Base-by-base conservation (phyloP, 2,329 filamentous ascomycete species). In the Fusarium poae region DNA sequence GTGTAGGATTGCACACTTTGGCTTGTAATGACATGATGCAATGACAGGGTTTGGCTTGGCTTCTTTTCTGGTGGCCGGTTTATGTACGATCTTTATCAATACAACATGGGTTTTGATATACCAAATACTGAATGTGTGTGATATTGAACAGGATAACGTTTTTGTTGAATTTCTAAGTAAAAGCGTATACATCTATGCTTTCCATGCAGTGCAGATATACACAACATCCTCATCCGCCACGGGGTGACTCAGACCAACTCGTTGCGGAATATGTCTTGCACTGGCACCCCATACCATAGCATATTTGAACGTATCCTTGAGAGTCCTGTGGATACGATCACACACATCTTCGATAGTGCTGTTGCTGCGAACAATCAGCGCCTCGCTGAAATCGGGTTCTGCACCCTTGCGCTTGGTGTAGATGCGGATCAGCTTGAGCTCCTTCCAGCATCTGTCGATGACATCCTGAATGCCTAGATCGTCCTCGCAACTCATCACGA, bases 291-390 rank as follows among this genome's bases (percentile, higher is more conserved):
- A 99, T 0, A 99, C 96, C 71, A 98, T 82, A 5, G 96, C 97
- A 82, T 98, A 97, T 84, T 98, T 99, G 86, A 98, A 99, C 6
- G 94, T 97, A 68, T 99, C 97, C 87, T 98, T 99, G 71, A 99
- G 83, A 27, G 89, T 96, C 66, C 96, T 86, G 82, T 99, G 96
- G 72, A 99, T 92, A 74, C 93, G 89, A 80, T 99, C 96, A 80
- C 96, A 99, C 12, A 99, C 96, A 79, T 99, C 95, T 82, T 98
- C 96, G 76, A 99, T 94, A 15, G 90, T 93, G 76, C 92, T 93
- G 74, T 94, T 92, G 77, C 85, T 89, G 61, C 97, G 87, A 71
- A 99, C 96, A 77, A 99, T 99, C 75, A 99, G 81, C 2, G 96
- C 96, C 82, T 99, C 96, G 64, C 80, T 82, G 77, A 99, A 99